Percentiles rank a stretch among this genome's conserved stretches.
Conservation (phyloP, 192 early-diverging fungal genomes). For the Chytriomyces hyalinus region DNA sequence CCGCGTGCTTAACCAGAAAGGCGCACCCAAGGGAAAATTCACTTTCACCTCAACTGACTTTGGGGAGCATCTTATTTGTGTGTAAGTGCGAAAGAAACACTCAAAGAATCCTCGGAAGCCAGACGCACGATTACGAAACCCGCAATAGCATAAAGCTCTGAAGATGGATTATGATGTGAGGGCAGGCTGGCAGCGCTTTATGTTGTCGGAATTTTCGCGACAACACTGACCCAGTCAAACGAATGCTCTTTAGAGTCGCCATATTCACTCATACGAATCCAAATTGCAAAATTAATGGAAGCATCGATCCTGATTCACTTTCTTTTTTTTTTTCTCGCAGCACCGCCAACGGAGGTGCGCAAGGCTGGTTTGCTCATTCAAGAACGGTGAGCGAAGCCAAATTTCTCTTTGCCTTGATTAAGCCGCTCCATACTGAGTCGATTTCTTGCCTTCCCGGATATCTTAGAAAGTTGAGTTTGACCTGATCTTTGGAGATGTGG, state of each 20-base stretch:
- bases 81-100: conserved; percentile 50
- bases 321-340: conserved; percentile 35
- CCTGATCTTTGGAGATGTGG: conserved; percentile 70
- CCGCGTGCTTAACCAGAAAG: conserved; percentile 83
- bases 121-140: no score
- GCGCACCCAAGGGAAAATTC: conserved; percentile 76
- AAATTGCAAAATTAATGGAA: no score
- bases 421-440: neutral
- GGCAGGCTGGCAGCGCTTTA: no score
- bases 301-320: neutral
- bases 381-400: conserved; percentile 60
- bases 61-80: conserved; percentile 91
- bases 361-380: conserved; percentile 62
- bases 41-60: conserved; percentile 88
- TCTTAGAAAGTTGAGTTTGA: conserved; percentile 61
- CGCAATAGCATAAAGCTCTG: no score
- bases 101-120: no score
- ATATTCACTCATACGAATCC: no score
- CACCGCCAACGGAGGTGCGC: conserved; percentile 27
- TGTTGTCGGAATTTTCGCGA: no score
- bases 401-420: neutral
- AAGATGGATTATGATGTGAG: no score
- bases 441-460: neutral
- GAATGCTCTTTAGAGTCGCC: no score
- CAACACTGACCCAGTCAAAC: no score